Conservation (phyloP, 495 filamentous ascomycete genomes). For the Darksidea phi region DNA sequence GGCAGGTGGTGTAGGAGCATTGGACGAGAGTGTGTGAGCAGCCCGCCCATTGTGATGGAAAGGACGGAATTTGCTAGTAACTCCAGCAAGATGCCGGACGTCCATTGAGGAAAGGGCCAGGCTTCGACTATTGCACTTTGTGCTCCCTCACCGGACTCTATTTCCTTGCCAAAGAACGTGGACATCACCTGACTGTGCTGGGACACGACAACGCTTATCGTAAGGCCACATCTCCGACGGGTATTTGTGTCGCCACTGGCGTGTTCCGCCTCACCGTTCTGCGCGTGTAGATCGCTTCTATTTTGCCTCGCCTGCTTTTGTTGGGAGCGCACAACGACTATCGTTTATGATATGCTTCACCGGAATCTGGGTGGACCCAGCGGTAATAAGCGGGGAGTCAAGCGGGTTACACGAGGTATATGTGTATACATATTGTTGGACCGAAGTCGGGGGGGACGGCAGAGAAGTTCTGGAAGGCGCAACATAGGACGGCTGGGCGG, state of each 20-base stretch:
- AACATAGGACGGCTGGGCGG: slow-evolving; percentile 4
- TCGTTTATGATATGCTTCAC: not conserved
- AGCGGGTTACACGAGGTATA: slow-evolving; percentile 22
- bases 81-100: not conserved
- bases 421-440: slow-evolving; percentile 35
- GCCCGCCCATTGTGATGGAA: too few species aligned
- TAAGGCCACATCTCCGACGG: not conserved
- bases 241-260: not conserved
- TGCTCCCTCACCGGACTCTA: not conserved
- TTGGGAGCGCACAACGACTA: not conserved
- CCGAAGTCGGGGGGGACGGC: not conserved
- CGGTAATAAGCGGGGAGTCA: not conserved
- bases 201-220: slow-evolving; percentile 10
- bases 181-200: too few species aligned
- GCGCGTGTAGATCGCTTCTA: not conserved
- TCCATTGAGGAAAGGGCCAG: not conserved
- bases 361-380: not conserved
- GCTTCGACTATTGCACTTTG: slow-evolving; percentile 1
- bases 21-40: not conserved
- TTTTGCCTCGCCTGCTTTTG: not conserved
- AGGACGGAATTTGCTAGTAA: too few species aligned
- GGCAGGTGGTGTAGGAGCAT: not conserved
- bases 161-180: not conserved
- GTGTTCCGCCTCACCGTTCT: not conserved
- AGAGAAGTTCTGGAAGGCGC: slow-evolving; percentile 14